Base-by-base conservation (phyloP, 768 basidiomycete genomes). In the Trametes cingulata region DNA sequence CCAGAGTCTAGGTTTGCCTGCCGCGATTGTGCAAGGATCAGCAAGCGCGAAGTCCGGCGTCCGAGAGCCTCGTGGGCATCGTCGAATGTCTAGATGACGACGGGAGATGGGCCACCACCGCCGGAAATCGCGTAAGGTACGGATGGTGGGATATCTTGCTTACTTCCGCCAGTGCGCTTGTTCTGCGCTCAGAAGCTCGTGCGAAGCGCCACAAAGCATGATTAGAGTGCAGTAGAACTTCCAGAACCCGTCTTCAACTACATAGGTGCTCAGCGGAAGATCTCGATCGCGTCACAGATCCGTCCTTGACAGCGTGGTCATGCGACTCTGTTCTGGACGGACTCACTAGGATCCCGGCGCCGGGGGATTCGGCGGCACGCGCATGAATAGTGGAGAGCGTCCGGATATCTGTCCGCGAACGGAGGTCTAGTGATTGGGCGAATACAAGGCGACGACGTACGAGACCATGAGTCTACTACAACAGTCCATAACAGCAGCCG, bases 21-120 rank as follows among this genome's bases (percentile, higher is more conserved):
- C 59, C 59, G 59, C 59, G 52, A 60, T 25, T 46, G 13, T 36
- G 46, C 19, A 41, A 49, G 33, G 59, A 60, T 60, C 59, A 56
- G 53, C 53, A 50, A 56, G n/a, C n/a, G n/a, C n/a, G 48, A 56
- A 41, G 45, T 33, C 35, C 49, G 60, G 54, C 36, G 60, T 55
- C 50, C 36, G 53, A 52, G 60, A 61, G 60, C 60, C 60, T 61
- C 60, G 54, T 61, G 60, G 53, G 48, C 39, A 39, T 22, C 20
- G 40, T n/a, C 46, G n/a, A 40, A 40, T 61, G 60, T 36, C 39
- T 47, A 51, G 60, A 61, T 61, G 60, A 9, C 20, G 40, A 17
- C 9, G 47, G 47, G 48, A 55, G 53, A 61, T 61, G 46, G 52
- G 8, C 29, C 29, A 14, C 22, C 15, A n/a, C 45, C 20, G 47